These are phyloP conservation scores for Paecilomyces dactylethromorphus DNA, from an alignment of 2,329 filamentous ascomycete species.

Conservation along the genomic window DNA sequence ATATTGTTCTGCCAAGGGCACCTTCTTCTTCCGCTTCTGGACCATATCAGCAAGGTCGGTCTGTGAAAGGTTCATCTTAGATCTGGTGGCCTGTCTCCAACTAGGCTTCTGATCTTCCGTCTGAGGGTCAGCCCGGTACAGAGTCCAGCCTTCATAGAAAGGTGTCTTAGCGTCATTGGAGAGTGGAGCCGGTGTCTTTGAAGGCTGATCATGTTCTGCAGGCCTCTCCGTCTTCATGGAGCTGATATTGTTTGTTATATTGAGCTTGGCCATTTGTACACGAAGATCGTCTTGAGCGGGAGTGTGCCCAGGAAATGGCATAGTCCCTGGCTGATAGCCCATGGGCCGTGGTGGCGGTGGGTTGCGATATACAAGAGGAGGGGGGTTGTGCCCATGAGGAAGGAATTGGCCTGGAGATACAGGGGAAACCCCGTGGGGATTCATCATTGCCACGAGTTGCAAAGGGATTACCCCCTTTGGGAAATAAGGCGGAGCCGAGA, in stretches of 20 bases:
- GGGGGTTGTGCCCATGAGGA: slow-evolving; percentile 7
- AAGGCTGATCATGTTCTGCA: background rate
- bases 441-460: slow-evolving; percentile 11
- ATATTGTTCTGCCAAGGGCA: slow-evolving; percentile 21
- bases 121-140: slow-evolving; percentile 23
- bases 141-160: slow-evolving; percentile 28
- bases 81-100: slow-evolving; percentile 24
- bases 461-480: background rate
- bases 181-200: background rate
- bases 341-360: background rate
- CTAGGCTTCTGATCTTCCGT: slow-evolving; percentile 20
- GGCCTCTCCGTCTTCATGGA: background rate
- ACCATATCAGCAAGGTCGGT: slow-evolving; percentile 22
- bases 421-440: slow-evolving; percentile 12
- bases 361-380: slow-evolving; percentile 9
- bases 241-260: background rate
- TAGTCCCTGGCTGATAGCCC: slow-evolving; percentile 3
- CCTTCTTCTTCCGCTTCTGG: slow-evolving; percentile 21
- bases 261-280: slow-evolving; percentile 12
- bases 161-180: slow-evolving; percentile 8
- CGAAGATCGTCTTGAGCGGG: slow-evolving; percentile 1
- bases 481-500: background rate
- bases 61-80: slow-evolving; percentile 25
- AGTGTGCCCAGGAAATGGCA: background rate
- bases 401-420: slow-evolving; percentile 8